Evolutionary conservation across 495 filamentous ascomycete species (phyloP), one percentile per base, ranked within the genome.

Genomic region (Rusavskia elegans): DNA sequence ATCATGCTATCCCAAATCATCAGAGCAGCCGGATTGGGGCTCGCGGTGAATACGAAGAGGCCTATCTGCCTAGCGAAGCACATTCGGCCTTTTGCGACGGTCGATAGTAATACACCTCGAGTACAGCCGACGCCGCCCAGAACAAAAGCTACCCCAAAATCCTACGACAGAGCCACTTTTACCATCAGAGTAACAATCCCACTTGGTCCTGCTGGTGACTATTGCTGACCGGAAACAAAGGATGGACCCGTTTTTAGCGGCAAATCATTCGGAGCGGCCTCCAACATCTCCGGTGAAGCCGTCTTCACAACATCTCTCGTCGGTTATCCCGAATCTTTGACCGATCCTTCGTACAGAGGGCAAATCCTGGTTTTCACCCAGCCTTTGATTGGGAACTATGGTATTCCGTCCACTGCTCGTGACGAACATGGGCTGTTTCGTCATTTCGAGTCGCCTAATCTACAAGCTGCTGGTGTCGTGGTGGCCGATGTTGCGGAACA

Each of bases 371-470:
- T 97, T 61, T 95, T 99, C 75, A 99, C 92, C 51, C 87, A 94
- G 65, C 92, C 92, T n/a, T 71, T 99, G 56, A 95, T 99, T 66
- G 92, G 92, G 57, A 99, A 99, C 73, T 99, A 99, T 63, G 92
- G 92, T 59, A 88, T 95, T 2, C 89, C 88, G 3, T 87, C 85
- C 14, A 75, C 72, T 32, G 76, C 75, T 61, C 80, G 87, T 48
- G 61, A 63, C 41, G 54, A 57, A 32, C 46, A 61, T 27, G 56
- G 56, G 17, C 46, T 63, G 5, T 41, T 61, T 37, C 46, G 53
- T 49, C 54, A 63, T 38, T 61, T 63, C 50, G 59, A 63, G 39
- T 57, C 53, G 3, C 61, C 92, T 39, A 82, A 96, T 68, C 89
- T 99, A 59, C 92, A 99, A 71, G 94, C 90, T 49, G 84, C 83